Evolutionary conservation across 2,329 filamentous ascomycete species (phyloP), one percentile per base, ranked within the genome.

Genomic region (Balansia obtecta): DNA sequence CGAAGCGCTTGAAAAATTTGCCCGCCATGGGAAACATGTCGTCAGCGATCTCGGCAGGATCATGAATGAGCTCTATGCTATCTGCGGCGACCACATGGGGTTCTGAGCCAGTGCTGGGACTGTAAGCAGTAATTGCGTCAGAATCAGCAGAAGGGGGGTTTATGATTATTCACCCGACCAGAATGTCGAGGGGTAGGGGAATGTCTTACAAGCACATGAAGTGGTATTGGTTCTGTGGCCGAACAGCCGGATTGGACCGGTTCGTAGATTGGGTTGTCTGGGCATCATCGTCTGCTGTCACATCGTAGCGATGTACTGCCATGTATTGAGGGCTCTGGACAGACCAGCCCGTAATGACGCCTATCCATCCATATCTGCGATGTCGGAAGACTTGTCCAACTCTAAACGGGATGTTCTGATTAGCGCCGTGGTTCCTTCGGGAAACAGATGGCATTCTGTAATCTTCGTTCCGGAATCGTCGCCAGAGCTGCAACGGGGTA

Each of bases 321-420:
- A 63, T 52, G 38, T 56, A 57, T 37, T 59, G 57, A 38, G 59
- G 58, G 46, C 57, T 59, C 47, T 75, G 73, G 62, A 72, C 68
- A 46, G 86, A 83, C 90, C 91, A 98, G n/a, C 90, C 90, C 13
- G 85, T 87, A 52, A 98, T 86, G 27, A 94, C 77, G 16, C 85
- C 90, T 46, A 83, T 72, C 63, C 91, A 95, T 18, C 76, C 71
- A 63, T 93, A 95, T 44, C 89, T 78, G 54, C 75, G 80, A 67
- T 98, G 93, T 45, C 76, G 77, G 63, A 97, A 95, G 7, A 95
- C 76, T 58, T 94, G 85, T 1, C 93, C 93, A 46, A 95, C 77
- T 47, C 74, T 79, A 64, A 80, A 91, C 1, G 63, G 57, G 32
- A 65, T 59, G 4, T 57, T 54, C 33, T 60, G 54, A 9, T 55